phyloP scores from a whole-genome alignment of 192 early-diverging fungal genomes.

The Phycomyces nitens region DNA sequence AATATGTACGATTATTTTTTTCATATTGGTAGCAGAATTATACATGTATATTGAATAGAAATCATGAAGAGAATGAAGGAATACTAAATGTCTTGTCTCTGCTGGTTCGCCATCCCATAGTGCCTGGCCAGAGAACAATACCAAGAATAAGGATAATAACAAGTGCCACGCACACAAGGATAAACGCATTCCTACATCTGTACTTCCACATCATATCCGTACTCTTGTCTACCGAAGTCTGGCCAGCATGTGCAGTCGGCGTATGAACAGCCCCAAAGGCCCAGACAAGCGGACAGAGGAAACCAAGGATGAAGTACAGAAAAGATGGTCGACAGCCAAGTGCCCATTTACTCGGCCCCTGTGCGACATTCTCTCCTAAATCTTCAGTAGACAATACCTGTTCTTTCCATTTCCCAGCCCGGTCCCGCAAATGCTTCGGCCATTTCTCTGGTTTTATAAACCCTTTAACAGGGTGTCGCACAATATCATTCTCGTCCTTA shows the following conservation, averaged over 20 bases:
- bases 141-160: conserved; percentile 4
- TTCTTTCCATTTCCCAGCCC: neutral
- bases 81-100: neutral
- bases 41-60: neutral
- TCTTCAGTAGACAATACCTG: neutral
- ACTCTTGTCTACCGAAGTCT: conserved; percentile 10
- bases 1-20: too few relatives aligned
- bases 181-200: conserved; percentile 15
- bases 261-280: conserved; percentile 19
- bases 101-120: conserved; percentile 24
- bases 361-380: neutral
- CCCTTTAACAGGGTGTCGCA: neutral
- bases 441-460: neutral
- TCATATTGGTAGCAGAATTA: neutral
- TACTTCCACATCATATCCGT: conserved; percentile 21
- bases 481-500: neutral
- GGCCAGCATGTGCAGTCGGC: neutral
- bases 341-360: neutral
- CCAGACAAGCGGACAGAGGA: conserved; percentile 28
- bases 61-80: neutral
- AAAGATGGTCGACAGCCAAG: conserved; percentile 9
- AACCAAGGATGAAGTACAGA: conserved; percentile 26
- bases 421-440: neutral
- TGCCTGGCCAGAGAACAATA: conserved; percentile 14
- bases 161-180: neutral